Conservation (phyloP, 2,329 filamentous ascomycete species). For the Westerdykella sp. region DNA sequence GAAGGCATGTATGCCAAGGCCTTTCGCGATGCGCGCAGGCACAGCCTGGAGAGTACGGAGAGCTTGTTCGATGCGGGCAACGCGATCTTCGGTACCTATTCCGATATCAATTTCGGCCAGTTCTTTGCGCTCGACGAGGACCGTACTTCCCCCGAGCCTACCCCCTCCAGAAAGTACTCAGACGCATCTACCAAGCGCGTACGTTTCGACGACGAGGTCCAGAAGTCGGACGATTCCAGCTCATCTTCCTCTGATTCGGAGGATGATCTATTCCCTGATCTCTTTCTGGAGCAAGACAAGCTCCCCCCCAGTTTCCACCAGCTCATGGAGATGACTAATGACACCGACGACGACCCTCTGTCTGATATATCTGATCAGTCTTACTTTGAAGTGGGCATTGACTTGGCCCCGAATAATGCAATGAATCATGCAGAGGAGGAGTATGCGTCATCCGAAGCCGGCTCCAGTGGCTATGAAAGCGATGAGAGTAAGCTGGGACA, state of each 20-base stretch:
- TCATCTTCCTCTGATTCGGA: conserved; percentile 49
- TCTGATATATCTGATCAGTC: conserved; percentile 41
- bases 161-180: conserved; percentile 31
- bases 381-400: conserved; percentile 58
- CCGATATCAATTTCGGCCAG: conserved; percentile 29
- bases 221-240: conserved; percentile 55
- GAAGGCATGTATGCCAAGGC: conserved; percentile 24
- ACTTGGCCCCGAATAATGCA: conserved; percentile 37
- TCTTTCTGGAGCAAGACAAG: conserved; percentile 69
- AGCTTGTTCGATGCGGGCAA: conserved; percentile 7
- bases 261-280: conserved; percentile 65
- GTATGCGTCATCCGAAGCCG: conserved; percentile 42
- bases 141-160: conserved; percentile 35
- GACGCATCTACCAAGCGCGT: conserved; percentile 55
- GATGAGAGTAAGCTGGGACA: conserved; percentile 42
- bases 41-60: conserved; percentile 29
- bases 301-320: conserved; percentile 67
- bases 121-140: conserved; percentile 38
- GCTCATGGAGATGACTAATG: conserved; percentile 57
- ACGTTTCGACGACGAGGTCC: conserved; percentile 61
- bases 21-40: conserved; percentile 29
- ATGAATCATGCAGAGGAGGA: conserved; percentile 24
- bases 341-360: conserved; percentile 40
- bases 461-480: conserved; percentile 50
- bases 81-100: conserved; percentile 20